Conservation (phyloP, 768 basidiomycete species). For the Lactifluus pinguis region DNA sequence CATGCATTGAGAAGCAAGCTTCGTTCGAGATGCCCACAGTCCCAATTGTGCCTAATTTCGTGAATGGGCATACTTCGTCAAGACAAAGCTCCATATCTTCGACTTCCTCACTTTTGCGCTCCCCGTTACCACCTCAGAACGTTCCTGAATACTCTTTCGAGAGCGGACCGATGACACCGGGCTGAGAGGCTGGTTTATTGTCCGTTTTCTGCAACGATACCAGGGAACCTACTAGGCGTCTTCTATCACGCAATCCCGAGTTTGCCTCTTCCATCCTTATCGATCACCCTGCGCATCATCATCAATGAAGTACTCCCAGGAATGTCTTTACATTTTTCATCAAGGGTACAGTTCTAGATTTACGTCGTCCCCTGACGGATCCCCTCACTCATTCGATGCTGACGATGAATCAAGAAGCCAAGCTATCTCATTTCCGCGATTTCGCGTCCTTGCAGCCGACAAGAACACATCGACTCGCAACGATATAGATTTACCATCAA, state of each 20-base stretch:
- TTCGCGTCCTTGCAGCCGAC: conserved; percentile 62
- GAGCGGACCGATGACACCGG: conserved; percentile 44
- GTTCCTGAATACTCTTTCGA: conserved; percentile 75
- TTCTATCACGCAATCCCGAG: conserved; percentile 27
- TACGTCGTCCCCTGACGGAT: conserved; percentile 21
- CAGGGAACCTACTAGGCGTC: conserved; percentile 33
- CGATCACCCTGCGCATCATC: conserved; percentile 63
- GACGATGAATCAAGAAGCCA: conserved; percentile 31
- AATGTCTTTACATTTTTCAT: conserved; percentile 59
- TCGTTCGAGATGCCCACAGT: conserved; percentile 23
- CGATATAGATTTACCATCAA: conserved; percentile 34
- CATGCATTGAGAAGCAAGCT: conserved; percentile 16
- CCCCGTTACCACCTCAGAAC: conserved; percentile 57
- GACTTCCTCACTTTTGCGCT: conserved; percentile 60
- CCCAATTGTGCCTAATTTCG: not conserved
- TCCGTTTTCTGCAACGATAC: conserved; percentile 31
- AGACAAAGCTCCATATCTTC: conserved; percentile 28
- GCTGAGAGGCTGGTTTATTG: conserved; percentile 31
- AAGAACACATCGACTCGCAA: conserved; percentile 55
- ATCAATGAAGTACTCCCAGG: conserved; percentile 67
- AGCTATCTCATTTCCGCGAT: conserved; percentile 55
- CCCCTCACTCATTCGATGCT: conserved; percentile 18
- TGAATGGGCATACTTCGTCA: conserved; percentile 29
- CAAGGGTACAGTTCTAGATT: conserved; percentile 50
- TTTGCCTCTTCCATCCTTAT: conserved; percentile 31